A percentile compares a stretch with the other conserved stretches of the same genome.
phyloP scores from a whole-genome alignment of 306 rosid species.

The cucumber (Cucumis sativus) region DNA sequence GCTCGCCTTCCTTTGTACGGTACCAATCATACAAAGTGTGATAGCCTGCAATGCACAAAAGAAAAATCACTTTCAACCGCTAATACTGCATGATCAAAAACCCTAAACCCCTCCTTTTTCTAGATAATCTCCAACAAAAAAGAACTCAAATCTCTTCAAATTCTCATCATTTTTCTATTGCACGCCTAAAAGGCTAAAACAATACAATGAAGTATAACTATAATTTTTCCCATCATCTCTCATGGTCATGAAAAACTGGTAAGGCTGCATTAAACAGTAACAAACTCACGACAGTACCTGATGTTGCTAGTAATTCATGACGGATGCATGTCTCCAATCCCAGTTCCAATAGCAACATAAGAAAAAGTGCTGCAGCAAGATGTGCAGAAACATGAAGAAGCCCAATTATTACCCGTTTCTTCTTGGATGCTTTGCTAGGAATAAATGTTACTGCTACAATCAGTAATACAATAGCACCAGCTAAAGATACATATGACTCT shows the following conservation, averaged over 20 bases:
- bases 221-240: background rate
- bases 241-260: background rate
- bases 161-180: background rate
- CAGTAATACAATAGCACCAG: constrained; percentile 58
- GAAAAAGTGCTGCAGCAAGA: constrained; percentile 73
- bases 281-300: constrained; percentile 39
- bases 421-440: constrained; percentile 75
- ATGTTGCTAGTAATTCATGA: constrained; percentile 76
- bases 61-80: background rate
- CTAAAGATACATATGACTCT: constrained; percentile 58
- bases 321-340: constrained; percentile 81
- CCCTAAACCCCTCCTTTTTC: background rate
- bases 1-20: constrained; percentile 71
- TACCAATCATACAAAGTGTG: constrained; percentile 92
- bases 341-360: constrained; percentile 85
- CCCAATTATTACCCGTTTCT: constrained; percentile 65
- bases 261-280: background rate
- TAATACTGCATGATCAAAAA: background rate
- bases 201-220: background rate
- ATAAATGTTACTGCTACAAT: constrained; percentile 63
- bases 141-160: background rate
- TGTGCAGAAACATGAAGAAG: constrained; percentile 88
- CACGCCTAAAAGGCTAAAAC: background rate
- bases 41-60: constrained; percentile 45
- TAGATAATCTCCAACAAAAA: background rate